Base-by-base conservation (phyloP, 495 filamentous ascomycete genomes). In the Bathelium albidoporum region DNA sequence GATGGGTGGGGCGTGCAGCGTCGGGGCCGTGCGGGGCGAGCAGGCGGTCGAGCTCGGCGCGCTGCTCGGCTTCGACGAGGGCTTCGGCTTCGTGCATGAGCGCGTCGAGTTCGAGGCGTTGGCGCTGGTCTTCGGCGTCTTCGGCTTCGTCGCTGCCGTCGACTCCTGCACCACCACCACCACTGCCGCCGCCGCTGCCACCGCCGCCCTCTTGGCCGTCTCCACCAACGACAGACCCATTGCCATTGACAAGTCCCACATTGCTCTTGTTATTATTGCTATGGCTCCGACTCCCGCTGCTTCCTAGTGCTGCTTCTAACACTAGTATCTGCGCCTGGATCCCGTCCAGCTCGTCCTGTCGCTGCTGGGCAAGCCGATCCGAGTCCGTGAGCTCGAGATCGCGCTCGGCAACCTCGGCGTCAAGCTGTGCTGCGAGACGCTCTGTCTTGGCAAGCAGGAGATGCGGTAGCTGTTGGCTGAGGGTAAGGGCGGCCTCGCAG, bases 31-130 rank as follows among this genome's bases (percentile, higher is more conserved):
- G 31, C 26, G 43, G 52, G 7, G 39, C 60, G 52, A 67, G 32
- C 18, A 66, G 34, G 1, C 52, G 39, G 16, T 20, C 29, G 16
- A 71, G 58, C 41, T 71, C 68, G 18, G 22, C n/a, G 10, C 60
- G 61, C 49, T 75, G 69, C 55, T 76, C 85, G 62, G 87, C 78
- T 55, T 91, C 87, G 5, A 93, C 78, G 49, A 96, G 89, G 31
- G 86, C 85, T 69, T 91, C 88, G 59, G 89, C 81, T 20, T 85
- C 83, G 26, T 78, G 74, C 12, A 77, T 77, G n/a, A 85, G 73
- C 44, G 82, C 79, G 61, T 86, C 81, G 16, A 84, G 78, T 9
- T 55, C 49, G 20, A 9, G 5, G 20, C 9, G 5, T 16, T 55
- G 49, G 49, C 49, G 49, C 62, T 87, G 80, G 45, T 78, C 76